Evolutionary conservation across 1,284 basidiomycete genomes (phyloP).

Genomic region (Cutaneotrichosporon cyanovorans): DNA sequence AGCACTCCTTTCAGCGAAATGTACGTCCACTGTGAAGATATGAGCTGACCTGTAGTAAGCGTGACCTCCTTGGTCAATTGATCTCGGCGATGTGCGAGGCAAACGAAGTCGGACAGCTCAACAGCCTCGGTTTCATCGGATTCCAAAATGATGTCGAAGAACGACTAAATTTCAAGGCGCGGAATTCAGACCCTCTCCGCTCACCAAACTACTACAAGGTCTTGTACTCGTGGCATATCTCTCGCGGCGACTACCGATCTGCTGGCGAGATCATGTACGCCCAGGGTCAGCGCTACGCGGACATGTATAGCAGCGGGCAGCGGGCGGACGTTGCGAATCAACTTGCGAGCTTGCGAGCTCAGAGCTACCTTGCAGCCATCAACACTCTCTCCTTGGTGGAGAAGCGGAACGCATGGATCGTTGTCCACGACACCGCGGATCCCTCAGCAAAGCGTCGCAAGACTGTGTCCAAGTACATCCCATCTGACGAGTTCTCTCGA

Average conservation of each 20-base stretch:
- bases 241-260: slow-evolving; percentile 76
- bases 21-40: slow-evolving; percentile 52
- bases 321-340: slow-evolving; percentile 48
- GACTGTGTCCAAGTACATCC: slow-evolving; percentile 66
- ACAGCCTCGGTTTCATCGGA: slow-evolving; percentile 77
- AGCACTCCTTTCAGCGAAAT: slow-evolving; percentile 63
- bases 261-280: slow-evolving; percentile 92
- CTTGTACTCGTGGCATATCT: slow-evolving; percentile 88
- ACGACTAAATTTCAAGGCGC: slow-evolving; percentile 83
- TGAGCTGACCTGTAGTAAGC: slow-evolving; percentile 53
- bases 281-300: slow-evolving; percentile 70
- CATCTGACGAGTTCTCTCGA: slow-evolving; percentile 59
- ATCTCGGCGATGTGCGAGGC: slow-evolving; percentile 91
- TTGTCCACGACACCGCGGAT: slow-evolving; percentile 41
- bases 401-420: slow-evolving; percentile 74
- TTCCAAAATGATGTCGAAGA: slow-evolving; percentile 82
- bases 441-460: slow-evolving; percentile 44
- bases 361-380: slow-evolving; percentile 73
- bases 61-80: slow-evolving; percentile 68
- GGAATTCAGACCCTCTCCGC: slow-evolving; percentile 82
- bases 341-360: slow-evolving; percentile 67
- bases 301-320: slow-evolving; percentile 21
- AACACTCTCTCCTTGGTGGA: slow-evolving; percentile 82
- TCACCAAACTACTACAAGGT: slow-evolving; percentile 84
- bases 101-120: slow-evolving; percentile 67